These are phyloP conservation scores for Sporothrix variecibatus DNA, from an alignment of 2,329 filamentous ascomycete species.

Conservation along the genomic window DNA sequence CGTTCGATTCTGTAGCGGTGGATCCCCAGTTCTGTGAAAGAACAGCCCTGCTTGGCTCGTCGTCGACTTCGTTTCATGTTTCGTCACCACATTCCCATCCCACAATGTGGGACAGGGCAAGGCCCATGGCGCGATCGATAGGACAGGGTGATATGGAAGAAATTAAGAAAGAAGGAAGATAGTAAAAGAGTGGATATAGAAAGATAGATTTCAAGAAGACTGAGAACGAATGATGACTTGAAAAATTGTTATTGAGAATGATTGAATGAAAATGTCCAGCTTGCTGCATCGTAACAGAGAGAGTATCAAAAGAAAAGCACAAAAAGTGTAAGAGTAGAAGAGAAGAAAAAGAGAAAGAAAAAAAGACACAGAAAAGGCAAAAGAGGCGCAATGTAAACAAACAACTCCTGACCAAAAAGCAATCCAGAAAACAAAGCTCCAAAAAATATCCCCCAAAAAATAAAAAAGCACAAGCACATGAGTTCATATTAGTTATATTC, in stretches of 20 bases:
- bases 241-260: neutral
- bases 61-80: constrained; percentile 17
- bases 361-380: neutral
- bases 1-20: neutral
- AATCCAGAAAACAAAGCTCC: constrained; percentile 30
- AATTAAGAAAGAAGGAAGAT: neutral
- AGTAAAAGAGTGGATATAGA: neutral
- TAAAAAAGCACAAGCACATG: neutral
- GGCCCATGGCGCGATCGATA: neutral
- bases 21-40: neutral
- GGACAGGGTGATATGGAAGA: neutral
- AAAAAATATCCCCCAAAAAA: neutral
- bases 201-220: neutral
- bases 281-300: constrained; percentile 17
- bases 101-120: neutral
- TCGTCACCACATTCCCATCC: constrained; percentile 10
- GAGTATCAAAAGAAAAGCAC: constrained; percentile 26
- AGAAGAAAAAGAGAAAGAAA: neutral
- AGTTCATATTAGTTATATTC: constrained; percentile 1
- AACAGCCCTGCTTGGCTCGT: neutral
- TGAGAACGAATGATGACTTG: neutral
- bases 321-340: neutral
- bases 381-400: neutral
- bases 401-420: neutral
- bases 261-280: constrained; percentile 1